Evolutionary conservation across 176 grass and related monocot species (phyloP).

Genomic region (Oryza australiensis): DNA sequence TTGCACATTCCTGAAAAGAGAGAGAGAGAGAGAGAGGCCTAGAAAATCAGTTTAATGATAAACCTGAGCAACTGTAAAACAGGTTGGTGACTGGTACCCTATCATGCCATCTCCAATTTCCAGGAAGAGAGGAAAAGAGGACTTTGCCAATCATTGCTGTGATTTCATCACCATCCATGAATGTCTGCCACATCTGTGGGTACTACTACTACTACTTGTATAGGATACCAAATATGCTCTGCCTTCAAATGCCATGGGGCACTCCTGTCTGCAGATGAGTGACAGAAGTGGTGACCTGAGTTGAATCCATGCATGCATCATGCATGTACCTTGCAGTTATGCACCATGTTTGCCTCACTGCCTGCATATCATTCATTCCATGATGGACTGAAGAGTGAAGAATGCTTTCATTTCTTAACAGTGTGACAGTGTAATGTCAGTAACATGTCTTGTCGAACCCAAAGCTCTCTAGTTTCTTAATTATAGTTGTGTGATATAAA

Average conservation of each 20-base stretch:
- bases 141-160: conserved; percentile 9
- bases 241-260: neutral
- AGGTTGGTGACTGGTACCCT: neutral
- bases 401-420: neutral
- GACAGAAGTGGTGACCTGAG: conserved; percentile 14
- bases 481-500: neutral
- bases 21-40: neutral
- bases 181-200: neutral
- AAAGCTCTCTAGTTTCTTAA: neutral
- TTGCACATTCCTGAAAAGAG: neutral
- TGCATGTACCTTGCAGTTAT: neutral
- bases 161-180: conserved; percentile 25
- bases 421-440: neutral
- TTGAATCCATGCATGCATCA: conserved; percentile 15
- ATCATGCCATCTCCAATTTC: conserved; percentile 28
- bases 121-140: neutral
- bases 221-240: neutral
- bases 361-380: neutral
- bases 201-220: neutral
- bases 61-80: neutral
- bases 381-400: neutral
- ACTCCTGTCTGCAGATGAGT: conserved; percentile 26
- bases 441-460: neutral
- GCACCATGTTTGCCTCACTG: neutral
- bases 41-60: too few relatives aligned